Conservation (phyloP, 139 green algal genomes). For the Chlorella sp. region DNA sequence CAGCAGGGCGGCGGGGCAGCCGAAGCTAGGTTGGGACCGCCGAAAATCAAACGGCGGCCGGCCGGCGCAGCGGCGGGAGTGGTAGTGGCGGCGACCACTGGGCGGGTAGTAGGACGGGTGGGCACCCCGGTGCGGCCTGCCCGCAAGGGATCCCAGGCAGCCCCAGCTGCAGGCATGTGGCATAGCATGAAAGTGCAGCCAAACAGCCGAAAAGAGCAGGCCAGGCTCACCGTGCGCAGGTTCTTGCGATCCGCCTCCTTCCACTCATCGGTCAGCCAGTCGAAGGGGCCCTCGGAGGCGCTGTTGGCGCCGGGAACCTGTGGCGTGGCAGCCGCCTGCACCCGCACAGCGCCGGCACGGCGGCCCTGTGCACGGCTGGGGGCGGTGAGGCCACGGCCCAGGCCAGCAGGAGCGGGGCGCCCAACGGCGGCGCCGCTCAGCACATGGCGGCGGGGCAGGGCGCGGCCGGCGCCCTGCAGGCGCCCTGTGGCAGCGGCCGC, state of each 20-base stretch:
- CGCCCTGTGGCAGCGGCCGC: no score
- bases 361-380: no score
- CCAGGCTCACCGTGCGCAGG: constrained; percentile 6
- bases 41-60: not conserved
- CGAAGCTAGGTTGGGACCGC: not conserved
- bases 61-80: no score
- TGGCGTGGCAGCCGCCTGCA: no score
- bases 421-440: no score
- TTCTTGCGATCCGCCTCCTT: constrained; percentile 23
- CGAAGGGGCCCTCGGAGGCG: no score
- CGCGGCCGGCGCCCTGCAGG: no score
- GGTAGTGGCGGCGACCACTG: no score
- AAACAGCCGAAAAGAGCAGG: not conserved
- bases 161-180: not conserved
- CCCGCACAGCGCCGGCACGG: no score
- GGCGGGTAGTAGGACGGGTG: not conserved
- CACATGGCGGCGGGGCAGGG: no score
- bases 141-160: not conserved
- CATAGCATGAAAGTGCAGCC: not conserved
- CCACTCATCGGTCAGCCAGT: no score
- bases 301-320: no score
- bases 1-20: not conserved
- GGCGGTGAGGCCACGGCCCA: not conserved
- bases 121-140: not conserved
- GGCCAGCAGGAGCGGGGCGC: not conserved